Percentiles rank a stretch among this genome's conserved stretches.
phyloP scores from a whole-genome alignment of 257 asterid species.

The Ophiorrhiza pumila region DNA sequence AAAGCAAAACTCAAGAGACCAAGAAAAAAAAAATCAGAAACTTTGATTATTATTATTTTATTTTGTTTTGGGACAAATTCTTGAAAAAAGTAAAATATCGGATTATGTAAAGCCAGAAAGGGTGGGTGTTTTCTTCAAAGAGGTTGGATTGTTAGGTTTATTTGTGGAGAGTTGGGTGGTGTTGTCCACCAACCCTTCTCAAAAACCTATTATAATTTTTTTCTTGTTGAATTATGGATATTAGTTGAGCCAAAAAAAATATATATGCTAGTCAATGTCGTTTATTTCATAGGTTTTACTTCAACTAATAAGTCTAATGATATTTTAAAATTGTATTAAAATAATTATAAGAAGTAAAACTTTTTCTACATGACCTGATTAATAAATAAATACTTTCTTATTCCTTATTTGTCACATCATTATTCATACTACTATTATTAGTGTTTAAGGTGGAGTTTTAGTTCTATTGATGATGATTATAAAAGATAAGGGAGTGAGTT shows the following conservation, averaged over 20 bases:
- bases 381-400: too few species aligned
- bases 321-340: too few species aligned
- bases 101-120: neutral
- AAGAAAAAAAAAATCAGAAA: neutral
- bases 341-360: too few species aligned
- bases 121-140: neutral
- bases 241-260: too few species aligned
- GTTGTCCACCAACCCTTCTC: constrained; percentile 31
- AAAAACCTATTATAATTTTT: neutral
- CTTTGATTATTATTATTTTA: neutral
- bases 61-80: neutral
- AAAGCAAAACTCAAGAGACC: neutral
- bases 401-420: too few species aligned
- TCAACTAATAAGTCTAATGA: too few species aligned
- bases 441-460: too few species aligned
- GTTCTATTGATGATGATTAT: too few species aligned
- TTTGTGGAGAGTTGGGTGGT: constrained; percentile 30
- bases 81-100: neutral
- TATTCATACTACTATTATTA: too few species aligned
- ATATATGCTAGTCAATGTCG: too few species aligned
- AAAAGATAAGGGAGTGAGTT: neutral
- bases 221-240: neutral
- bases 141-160: constrained; percentile 22
- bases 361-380: too few species aligned
- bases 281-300: too few species aligned